Percentiles rank a stretch among this genome's conserved stretches.
Conservation (phyloP, 1,284 basidiomycete species). For the Sanguinoderma infundibulare region DNA sequence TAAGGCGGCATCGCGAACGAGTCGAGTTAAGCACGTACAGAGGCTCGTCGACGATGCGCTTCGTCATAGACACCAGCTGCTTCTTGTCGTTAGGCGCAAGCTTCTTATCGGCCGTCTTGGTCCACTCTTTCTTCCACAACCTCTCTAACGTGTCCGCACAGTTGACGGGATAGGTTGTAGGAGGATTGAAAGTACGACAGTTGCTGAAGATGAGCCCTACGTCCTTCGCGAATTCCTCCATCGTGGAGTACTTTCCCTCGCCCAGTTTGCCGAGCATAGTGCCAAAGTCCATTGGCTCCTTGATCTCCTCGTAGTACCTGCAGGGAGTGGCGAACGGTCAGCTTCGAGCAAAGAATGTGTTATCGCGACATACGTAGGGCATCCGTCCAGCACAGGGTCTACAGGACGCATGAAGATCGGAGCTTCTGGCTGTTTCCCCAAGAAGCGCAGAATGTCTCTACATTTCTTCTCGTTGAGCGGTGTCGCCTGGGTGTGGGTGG, state of each 20-base stretch:
- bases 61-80: slow-evolving; percentile 75
- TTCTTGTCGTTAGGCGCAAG: slow-evolving; percentile 85
- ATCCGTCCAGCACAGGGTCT: slow-evolving; percentile 82
- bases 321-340: slow-evolving; percentile 5
- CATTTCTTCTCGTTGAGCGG: slow-evolving; percentile 83
- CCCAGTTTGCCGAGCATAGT: slow-evolving; percentile 82
- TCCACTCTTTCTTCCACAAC: slow-evolving; percentile 87
- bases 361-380: slow-evolving; percentile 73
- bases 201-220: slow-evolving; percentile 88
- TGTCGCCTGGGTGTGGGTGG: slow-evolving; percentile 41
- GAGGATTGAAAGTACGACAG: slow-evolving; percentile 88
- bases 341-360: slow-evolving; percentile 3
- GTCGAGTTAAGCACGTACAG: slow-evolving; percentile 51
- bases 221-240: slow-evolving; percentile 86
- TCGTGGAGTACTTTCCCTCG: slow-evolving; percentile 69
- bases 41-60: slow-evolving; percentile 72
- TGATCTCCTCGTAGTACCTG: slow-evolving; percentile 94
- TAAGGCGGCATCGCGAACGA: neutral
- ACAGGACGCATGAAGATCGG: slow-evolving; percentile 86
- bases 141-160: slow-evolving; percentile 80
- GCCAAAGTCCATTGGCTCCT: slow-evolving; percentile 92
- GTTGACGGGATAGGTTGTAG: slow-evolving; percentile 74
- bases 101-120: slow-evolving; percentile 75
- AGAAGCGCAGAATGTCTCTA: slow-evolving; percentile 67
- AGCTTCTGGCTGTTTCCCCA: slow-evolving; percentile 74